Percentiles rank a stretch among this genome's conserved stretches.
These are phyloP conservation scores for Graphilbum fragrans DNA, from an alignment of 2,329 filamentous ascomycete genomes.

Conservation along the genomic window DNA sequence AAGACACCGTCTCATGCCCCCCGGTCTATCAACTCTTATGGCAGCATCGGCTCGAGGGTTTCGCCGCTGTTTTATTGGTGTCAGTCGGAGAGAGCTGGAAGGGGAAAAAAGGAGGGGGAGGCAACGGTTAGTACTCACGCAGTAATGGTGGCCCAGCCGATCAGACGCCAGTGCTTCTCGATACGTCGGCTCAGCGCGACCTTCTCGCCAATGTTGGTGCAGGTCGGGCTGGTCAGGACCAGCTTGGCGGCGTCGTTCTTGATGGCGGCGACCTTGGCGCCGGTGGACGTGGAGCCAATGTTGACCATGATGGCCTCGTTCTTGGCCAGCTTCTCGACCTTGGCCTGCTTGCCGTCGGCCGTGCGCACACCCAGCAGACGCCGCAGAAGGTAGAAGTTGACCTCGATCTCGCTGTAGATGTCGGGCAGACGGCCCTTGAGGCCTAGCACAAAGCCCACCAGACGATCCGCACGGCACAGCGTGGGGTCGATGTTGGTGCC, in stretches of 20 bases:
- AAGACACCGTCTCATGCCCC: too few species aligned
- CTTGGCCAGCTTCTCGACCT: conserved; percentile 96
- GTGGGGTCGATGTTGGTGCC: conserved; percentile 96
- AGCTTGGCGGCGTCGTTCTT: conserved; percentile 97
- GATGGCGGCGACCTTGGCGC: conserved; percentile 92
- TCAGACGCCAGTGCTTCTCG: conserved; percentile 97
- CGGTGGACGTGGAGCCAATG: conserved; percentile 93
- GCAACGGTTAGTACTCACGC: conserved; percentile 32
- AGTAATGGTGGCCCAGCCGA: conserved; percentile 78
- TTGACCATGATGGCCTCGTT: conserved; percentile 99
- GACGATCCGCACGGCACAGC: conserved; percentile 94
- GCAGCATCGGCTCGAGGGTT: conserved; percentile 9
- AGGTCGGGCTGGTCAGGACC: conserved; percentile 82
- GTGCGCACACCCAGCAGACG: conserved; percentile 93
- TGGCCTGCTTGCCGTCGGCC: conserved; percentile 96
- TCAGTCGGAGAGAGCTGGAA: neutral
- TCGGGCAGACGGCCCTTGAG: conserved; percentile 87
- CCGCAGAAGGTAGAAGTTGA: conserved; percentile 97
- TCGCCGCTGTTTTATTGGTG: conserved; percentile 10
- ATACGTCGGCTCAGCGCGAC: conserved; percentile 92
- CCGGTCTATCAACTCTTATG: too few species aligned
- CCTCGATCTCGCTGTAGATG: conserved; percentile 97
- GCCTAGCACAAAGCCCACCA: conserved; percentile 94
- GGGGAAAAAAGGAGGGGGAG: neutral
- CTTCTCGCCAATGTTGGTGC: conserved; percentile 97